These are phyloP conservation scores for Backusella macrospora DNA, from an alignment of 192 early-diverging fungal genomes.

Conservation along the genomic window DNA sequence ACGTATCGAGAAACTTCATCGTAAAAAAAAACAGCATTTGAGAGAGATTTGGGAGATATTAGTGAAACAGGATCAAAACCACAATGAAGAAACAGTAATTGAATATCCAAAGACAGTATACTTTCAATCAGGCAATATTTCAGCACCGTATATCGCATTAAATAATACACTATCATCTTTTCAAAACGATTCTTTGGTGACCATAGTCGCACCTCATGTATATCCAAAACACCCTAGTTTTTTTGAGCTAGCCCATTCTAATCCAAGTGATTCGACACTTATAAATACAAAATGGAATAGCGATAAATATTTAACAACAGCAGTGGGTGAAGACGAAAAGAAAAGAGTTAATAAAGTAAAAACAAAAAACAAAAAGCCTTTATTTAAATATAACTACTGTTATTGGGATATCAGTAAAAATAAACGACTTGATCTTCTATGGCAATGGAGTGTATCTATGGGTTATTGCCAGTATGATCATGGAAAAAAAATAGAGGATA, in stretches of 20 bases:
- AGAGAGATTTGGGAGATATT: background rate
- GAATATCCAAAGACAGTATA: background rate
- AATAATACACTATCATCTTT: background rate
- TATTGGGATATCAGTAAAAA: constrained; percentile 1
- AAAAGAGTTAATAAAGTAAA: background rate
- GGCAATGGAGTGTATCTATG: constrained; percentile 22
- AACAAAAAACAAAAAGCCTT: background rate
- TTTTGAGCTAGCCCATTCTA: background rate
- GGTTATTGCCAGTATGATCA: constrained; percentile 11
- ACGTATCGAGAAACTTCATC: background rate
- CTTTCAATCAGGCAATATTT: background rate
- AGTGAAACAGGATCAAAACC: background rate
- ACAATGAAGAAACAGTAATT: background rate
- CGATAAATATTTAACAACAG: background rate
- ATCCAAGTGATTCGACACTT: background rate
- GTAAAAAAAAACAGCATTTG: background rate
- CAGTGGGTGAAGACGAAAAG: no score
- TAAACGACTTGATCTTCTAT: background rate
- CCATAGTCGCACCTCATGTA: background rate
- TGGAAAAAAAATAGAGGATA: constrained; percentile 3
- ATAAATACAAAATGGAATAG: background rate
- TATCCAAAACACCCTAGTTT: background rate
- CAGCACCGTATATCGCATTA: background rate
- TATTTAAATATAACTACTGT: background rate
- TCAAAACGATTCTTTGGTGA: background rate